phyloP scores from a whole-genome alignment of 139 green algal genomes.

The Ulvella scutata region DNA sequence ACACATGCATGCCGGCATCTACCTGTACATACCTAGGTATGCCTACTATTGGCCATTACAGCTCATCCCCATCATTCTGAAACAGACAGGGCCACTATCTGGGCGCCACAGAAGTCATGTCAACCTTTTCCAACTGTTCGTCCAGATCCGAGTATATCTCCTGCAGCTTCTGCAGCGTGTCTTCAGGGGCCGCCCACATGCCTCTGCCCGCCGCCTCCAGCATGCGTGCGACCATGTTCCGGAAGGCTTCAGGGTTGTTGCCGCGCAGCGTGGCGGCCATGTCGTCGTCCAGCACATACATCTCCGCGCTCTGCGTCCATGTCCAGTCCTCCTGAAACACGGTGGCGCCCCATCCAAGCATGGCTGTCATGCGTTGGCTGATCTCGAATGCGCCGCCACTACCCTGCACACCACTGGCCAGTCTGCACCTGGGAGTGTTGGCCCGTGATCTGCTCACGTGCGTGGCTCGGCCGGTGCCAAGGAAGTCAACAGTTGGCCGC shows the following conservation, averaged over 20 bases:
- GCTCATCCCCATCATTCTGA: not conserved
- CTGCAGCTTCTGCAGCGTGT: slow-evolving; percentile 48
- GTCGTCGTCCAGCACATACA: slow-evolving; percentile 74
- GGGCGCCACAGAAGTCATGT: no score
- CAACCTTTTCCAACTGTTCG: slow-evolving; percentile 66
- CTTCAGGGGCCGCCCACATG: slow-evolving; percentile 72
- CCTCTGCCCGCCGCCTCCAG: slow-evolving; percentile 83
- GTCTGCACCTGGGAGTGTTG: not conserved
- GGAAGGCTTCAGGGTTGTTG: slow-evolving; percentile 66
- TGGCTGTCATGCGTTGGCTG: slow-evolving; percentile 76
- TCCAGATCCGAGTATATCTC: slow-evolving; percentile 76
- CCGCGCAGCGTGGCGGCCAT: slow-evolving; percentile 57
- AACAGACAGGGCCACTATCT: not conserved
- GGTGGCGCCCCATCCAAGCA: slow-evolving; percentile 91
- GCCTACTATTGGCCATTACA: not conserved
- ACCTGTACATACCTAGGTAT: not conserved
- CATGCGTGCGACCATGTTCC: slow-evolving; percentile 72
- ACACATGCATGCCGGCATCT: not conserved
- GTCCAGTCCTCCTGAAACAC: slow-evolving; percentile 83
- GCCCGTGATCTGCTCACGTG: not conserved
- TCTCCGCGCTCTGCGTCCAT: slow-evolving; percentile 76
- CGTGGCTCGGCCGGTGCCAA: not conserved
- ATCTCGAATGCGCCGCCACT: slow-evolving; percentile 93
- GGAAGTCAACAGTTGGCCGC: not conserved
- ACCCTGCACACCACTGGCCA: slow-evolving; percentile 32